Evolutionary conservation across 2,329 filamentous ascomycete species (phyloP).

Genomic region (Parascedosporium putredinis): DNA sequence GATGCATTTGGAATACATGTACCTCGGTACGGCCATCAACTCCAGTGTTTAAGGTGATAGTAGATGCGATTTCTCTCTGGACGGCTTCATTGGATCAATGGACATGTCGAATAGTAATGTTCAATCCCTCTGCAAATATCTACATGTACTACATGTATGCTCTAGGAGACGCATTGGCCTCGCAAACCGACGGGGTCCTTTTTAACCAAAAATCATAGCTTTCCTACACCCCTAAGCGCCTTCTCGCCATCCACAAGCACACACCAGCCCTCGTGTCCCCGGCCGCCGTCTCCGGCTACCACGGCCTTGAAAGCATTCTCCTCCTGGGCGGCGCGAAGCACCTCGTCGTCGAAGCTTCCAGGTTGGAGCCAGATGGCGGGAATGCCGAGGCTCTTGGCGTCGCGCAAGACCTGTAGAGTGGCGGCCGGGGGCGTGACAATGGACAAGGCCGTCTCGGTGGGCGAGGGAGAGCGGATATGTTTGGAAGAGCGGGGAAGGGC

Average conservation of each 20-base stretch:
- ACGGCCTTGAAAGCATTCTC: conserved; percentile 57
- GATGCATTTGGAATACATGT: too few species aligned
- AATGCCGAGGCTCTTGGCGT: conserved; percentile 66
- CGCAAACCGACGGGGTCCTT: not conserved
- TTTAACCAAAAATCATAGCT: conserved; percentile 25
- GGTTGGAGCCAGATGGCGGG: conserved; percentile 82
- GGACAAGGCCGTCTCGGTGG: conserved; percentile 63
- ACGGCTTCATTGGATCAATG: too few species aligned
- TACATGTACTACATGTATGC: too few species aligned
- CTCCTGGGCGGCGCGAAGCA: conserved; percentile 55
- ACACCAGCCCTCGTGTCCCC: conserved; percentile 71
- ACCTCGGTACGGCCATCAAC: too few species aligned
- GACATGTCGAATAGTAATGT: too few species aligned
- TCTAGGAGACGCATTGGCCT: too few species aligned
- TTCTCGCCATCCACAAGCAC: conserved; percentile 74
- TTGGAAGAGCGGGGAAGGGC: conserved; percentile 53
- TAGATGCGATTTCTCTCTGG: too few species aligned
- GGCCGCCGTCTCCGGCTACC: conserved; percentile 53
- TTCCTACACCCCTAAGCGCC: conserved; percentile 46
- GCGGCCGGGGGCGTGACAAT: conserved; percentile 78
- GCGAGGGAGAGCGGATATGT: conserved; percentile 54
- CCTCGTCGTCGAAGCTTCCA: conserved; percentile 71
- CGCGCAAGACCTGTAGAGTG: conserved; percentile 62
- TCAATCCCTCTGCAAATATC: too few species aligned
- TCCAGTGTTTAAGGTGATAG: too few species aligned